phyloP scores from a whole-genome alignment of 208 protist species.

The Leptomonas pyrrhocoris region DNA sequence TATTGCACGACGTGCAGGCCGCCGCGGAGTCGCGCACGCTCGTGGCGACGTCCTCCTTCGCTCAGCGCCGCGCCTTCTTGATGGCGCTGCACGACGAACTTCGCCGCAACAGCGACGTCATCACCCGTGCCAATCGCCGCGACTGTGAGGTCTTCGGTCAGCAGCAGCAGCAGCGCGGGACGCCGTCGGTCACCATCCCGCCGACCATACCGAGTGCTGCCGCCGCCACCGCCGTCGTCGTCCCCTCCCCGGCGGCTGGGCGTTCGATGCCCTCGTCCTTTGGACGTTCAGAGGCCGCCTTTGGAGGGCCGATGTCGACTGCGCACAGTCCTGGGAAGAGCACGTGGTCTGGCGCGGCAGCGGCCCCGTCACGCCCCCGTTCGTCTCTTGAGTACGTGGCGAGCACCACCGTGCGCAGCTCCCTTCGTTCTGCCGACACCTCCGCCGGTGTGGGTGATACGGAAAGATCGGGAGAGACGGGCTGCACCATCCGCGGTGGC shows the following conservation, averaged over 20 bases:
- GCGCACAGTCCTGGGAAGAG: not conserved
- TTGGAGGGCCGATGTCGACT: not conserved
- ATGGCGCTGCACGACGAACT: constrained; percentile 44
- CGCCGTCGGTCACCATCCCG: constrained; percentile 28
- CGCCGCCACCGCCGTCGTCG: constrained; percentile 1
- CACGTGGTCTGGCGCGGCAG: not conserved
- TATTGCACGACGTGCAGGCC: constrained; percentile 51
- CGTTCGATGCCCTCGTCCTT: not conserved
- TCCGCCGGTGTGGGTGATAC: not conserved
- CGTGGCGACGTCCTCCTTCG: constrained; percentile 40
- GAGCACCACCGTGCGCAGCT: constrained; percentile 1
- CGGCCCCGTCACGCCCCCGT: constrained; percentile 8
- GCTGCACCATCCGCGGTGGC: no score
- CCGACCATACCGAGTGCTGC: constrained; percentile 25
- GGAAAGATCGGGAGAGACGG: no score
- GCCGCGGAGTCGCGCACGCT: constrained; percentile 43
- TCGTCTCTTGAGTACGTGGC: constrained; percentile 24
- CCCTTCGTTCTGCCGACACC: not conserved
- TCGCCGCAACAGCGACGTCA: constrained; percentile 27
- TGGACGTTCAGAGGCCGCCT: not conserved
- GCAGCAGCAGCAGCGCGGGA: constrained; percentile 41
- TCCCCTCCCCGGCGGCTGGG: not conserved
- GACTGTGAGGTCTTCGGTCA: constrained; percentile 53
- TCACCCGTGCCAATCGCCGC: constrained; percentile 46
- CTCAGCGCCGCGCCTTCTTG: constrained; percentile 54